Conservation (phyloP, 345 rosid species). For the Aquilaria yunnanensis region DNA sequence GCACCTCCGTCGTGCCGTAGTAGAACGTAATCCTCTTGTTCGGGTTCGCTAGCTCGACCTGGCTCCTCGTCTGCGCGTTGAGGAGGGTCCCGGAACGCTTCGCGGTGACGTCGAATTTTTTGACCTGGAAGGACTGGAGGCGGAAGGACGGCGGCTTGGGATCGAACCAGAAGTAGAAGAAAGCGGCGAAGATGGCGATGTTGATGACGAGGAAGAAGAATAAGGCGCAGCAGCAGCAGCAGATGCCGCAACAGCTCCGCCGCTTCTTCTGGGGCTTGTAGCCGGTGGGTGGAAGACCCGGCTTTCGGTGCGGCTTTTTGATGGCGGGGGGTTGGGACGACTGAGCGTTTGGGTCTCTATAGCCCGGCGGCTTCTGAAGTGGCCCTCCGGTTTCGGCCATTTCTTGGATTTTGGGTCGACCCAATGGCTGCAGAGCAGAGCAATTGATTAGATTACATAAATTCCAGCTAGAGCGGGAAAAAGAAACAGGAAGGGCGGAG, state of each 20-base stretch:
- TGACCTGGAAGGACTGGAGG: slow-evolving; percentile 52
- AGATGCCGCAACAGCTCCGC: slow-evolving; percentile 37
- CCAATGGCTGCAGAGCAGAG: no score
- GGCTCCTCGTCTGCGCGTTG: slow-evolving; percentile 33
- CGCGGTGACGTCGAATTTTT: slow-evolving; percentile 34
- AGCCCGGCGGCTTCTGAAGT: slow-evolving; percentile 79
- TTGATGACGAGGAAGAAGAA: slow-evolving; percentile 28
- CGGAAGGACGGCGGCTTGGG: slow-evolving; percentile 64
- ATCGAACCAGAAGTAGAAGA: slow-evolving; percentile 75
- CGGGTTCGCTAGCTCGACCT: slow-evolving; percentile 59
- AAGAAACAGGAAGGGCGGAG: no score
- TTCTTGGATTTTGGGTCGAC: no score
- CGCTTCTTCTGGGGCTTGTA: slow-evolving; percentile 36
- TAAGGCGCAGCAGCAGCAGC: slow-evolving; percentile 44
- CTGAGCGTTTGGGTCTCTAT: slow-evolving; percentile 40
- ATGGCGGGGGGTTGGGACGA: neutral
- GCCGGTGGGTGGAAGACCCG: slow-evolving; percentile 40
- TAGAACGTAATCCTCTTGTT: slow-evolving; percentile 43
- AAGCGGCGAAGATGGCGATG: slow-evolving; percentile 20
- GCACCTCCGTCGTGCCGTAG: slow-evolving; percentile 40
- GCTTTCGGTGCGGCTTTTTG: slow-evolving; percentile 28
- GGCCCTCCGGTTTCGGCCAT: slow-evolving; percentile 27
- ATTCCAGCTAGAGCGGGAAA: no score
- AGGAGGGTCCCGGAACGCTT: slow-evolving; percentile 53
- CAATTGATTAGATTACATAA: no score